Evolutionary conservation across 768 basidiomycete species (phyloP), one percentile per base, ranked within the genome.

Genomic region (Ramaria sp.): DNA sequence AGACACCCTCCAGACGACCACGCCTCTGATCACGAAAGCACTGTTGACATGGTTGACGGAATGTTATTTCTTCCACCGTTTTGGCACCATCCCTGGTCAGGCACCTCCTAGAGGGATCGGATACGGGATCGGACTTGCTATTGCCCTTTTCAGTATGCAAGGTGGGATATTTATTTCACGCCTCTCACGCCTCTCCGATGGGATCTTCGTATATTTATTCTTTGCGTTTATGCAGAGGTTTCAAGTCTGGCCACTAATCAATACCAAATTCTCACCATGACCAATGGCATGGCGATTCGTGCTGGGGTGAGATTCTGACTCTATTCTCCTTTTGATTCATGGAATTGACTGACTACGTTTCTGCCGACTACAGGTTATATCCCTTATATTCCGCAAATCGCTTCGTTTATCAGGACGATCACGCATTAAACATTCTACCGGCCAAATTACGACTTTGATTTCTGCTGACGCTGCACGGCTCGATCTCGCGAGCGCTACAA

Each of bases 361-460:
- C 6, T 34, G 22, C 22, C 45, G 3, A 20, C 56, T 18, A 27
- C 61, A 71, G 63, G 50, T 71, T 41, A 69, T 75, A 48, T 70
- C 71, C 37, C 60, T 70, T 24, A 77, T 85, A 30, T 80, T 81
- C 59, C 75, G 82, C 20, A 88, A 88, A 63, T 79, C 82, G 0
- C 67, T 87, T 37, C 76, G 83, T 12, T 67, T 87, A 0, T 86
- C 83, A 15, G 78, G 79, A 0, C 71, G 76, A 48, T 72, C 82
- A 8, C 71, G 82, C 18, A 56, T 75, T 25, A 70, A 78, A 41
- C 81, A 84, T 61, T 78, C 73, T 18, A 78, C 78, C 39, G 85
- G 85, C 0, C 72, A 82, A 61, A 79, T 85, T 48, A 83, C 78
- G 9, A 87, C 83, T 0, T 77, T 86, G 71, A 81, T 86, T 6